These are phyloP conservation scores for Thermochaetoides thermophila DNA, from an alignment of 495 filamentous ascomycete genomes.

Conservation along the genomic window DNA sequence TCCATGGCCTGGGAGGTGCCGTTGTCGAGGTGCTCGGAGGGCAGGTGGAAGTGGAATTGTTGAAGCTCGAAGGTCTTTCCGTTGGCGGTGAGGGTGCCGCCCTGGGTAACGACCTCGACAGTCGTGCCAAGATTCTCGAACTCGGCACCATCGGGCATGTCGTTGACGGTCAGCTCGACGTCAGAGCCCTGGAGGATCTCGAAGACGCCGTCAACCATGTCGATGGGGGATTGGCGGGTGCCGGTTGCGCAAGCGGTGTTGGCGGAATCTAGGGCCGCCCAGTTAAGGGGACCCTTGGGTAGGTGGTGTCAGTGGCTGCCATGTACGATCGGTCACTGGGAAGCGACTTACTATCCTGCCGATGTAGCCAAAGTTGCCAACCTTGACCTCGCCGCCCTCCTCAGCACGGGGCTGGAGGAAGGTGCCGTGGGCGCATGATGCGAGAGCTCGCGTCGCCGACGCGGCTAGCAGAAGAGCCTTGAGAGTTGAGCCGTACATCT, in stretches of 20 bases:
- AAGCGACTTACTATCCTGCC: slow-evolving; percentile 18
- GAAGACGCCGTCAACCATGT: slow-evolving; percentile 29
- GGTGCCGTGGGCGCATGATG: slow-evolving; percentile 17
- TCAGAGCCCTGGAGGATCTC: slow-evolving; percentile 27
- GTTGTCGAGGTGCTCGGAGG: slow-evolving; percentile 48
- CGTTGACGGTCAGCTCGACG: slow-evolving; percentile 17
- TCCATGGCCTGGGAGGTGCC: slow-evolving; percentile 37
- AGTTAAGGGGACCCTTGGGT: slow-evolving; percentile 38
- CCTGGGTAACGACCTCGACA: slow-evolving; percentile 36
- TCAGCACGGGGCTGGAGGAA: slow-evolving; percentile 23
- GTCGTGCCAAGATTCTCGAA: slow-evolving; percentile 49
- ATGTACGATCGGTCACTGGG: no score
- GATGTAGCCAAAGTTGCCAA: slow-evolving; percentile 34
- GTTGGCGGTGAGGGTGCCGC: slow-evolving; percentile 27
- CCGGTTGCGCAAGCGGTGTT: slow-evolving; percentile 39
- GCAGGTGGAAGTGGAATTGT: slow-evolving; percentile 61
- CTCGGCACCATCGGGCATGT: slow-evolving; percentile 25
- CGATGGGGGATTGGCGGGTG: slow-evolving; percentile 48
- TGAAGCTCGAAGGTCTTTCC: slow-evolving; percentile 35
- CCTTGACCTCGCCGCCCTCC: slow-evolving; percentile 18
- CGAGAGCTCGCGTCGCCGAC: slow-evolving; percentile 15
- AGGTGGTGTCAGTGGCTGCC: background rate
- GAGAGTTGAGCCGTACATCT: slow-evolving; percentile 8
- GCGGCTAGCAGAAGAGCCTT: slow-evolving; percentile 10
- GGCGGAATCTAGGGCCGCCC: slow-evolving; percentile 35